Evolutionary conservation across 305 asterid genomes (phyloP).

Genomic region (Striga hermonthica): DNA sequence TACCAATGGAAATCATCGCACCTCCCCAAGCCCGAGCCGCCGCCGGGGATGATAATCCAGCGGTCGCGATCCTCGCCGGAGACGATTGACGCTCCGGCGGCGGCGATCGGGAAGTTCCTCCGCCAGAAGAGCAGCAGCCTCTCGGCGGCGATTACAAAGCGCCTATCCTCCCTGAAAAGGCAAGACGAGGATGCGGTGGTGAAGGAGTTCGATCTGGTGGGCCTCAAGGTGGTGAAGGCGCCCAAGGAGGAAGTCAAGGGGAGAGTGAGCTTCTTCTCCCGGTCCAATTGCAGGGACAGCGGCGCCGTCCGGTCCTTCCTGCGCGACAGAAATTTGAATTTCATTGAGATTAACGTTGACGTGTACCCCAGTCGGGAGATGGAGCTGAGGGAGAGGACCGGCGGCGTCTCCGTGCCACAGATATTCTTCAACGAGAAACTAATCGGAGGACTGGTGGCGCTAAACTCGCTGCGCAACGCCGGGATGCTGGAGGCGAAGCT

Average conservation of each 20-base stretch:
- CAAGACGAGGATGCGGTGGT: constrained; percentile 33
- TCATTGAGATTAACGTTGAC: constrained; percentile 78
- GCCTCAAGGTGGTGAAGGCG: constrained; percentile 60
- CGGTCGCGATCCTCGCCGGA: not conserved
- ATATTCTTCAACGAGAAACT: constrained; percentile 76
- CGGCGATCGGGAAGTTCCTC: constrained; percentile 72
- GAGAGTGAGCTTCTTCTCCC: constrained; percentile 72
- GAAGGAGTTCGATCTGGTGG: constrained; percentile 63
- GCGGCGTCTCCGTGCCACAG: constrained; percentile 65
- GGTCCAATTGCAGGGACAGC: constrained; percentile 83
- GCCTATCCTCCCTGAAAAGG: constrained; percentile 50
- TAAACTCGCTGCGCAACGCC: constrained; percentile 78
- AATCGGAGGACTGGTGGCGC: constrained; percentile 78
- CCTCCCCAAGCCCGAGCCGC: not conserved
- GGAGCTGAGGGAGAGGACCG: constrained; percentile 65
- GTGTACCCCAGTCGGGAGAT: constrained; percentile 67
- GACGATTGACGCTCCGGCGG: constrained; percentile 46
- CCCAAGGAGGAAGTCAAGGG: constrained; percentile 45
- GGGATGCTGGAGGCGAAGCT: constrained; percentile 68
- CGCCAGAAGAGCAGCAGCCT: constrained; percentile 69
- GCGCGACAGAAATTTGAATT: constrained; percentile 48
- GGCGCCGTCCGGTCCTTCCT: constrained; percentile 70
- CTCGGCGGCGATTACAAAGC: constrained; percentile 67
- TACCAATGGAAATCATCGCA: not conserved
- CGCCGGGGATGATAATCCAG: not conserved